These are phyloP conservation scores for Cryptosporidium sp. DNA, from an alignment of 169 alveolate species.

Conservation along the genomic window DNA sequence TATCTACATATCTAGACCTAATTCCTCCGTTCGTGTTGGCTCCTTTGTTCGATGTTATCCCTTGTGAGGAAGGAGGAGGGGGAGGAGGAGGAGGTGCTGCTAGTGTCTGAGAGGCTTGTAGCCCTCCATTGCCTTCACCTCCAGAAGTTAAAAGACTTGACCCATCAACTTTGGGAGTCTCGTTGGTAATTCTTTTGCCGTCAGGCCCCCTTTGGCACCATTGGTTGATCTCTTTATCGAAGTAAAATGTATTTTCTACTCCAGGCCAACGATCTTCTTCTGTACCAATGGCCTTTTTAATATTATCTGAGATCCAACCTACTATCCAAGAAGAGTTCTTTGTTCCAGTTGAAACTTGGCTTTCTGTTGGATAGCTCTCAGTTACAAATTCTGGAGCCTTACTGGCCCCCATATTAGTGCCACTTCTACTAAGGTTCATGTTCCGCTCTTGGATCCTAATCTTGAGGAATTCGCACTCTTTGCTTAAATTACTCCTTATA, in stretches of 20 bases:
- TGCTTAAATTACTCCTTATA: not conserved
- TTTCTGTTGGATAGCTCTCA: not conserved
- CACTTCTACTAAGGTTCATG: not conserved
- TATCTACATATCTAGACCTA: slow-evolving; percentile 71
- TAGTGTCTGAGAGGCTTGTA: not conserved
- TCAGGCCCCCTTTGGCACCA: slow-evolving; percentile 78
- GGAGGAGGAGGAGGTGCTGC: slow-evolving; percentile 13
- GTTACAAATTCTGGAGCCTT: not conserved
- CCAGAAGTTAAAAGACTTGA: not conserved
- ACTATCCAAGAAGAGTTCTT: slow-evolving; percentile 74
- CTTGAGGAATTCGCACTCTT: slow-evolving; percentile 33
- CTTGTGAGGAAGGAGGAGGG: slow-evolving; percentile 11
- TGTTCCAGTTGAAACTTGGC: not conserved
- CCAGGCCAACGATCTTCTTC: slow-evolving; percentile 80
- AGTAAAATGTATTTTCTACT: slow-evolving; percentile 78
- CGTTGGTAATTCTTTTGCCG: slow-evolving; percentile 31
- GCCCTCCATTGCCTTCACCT: not conserved
- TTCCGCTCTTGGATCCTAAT: slow-evolving; percentile 26
- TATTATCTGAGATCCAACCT: slow-evolving; percentile 72
- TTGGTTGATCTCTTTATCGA: slow-evolving; percentile 73
- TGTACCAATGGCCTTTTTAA: slow-evolving; percentile 77
- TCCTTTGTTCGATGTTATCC: not conserved
- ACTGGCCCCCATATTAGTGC: not conserved
- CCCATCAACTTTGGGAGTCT: not conserved
- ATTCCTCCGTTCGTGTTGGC: slow-evolving; percentile 7